Base-by-base conservation (phyloP, 139 green algal species). In the Coccomyxa sp. region DNA sequence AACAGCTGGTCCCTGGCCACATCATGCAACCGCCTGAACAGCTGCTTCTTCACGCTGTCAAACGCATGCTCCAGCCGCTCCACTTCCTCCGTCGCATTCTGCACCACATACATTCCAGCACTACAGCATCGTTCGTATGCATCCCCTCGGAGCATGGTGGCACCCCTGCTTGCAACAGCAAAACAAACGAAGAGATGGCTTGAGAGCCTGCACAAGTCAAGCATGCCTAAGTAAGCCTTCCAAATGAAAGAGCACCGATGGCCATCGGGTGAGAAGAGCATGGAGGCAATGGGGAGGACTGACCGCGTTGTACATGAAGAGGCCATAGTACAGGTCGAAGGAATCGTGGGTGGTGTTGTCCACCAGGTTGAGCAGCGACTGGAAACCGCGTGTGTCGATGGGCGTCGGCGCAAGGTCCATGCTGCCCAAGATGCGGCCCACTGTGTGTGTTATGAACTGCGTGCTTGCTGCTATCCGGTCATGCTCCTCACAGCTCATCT, bases 271-370 rank as follows among this genome's bases (percentile, higher is more conserved):
- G 38, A 51, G 38, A 51, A 51, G 38, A 51, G 38, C 38, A 51
- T 14, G 63, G 18, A 21, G 63, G 63, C 63, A 71, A 28, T 71
- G 38, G 38, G 18, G 71, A 27, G 77, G 21, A 13, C 84, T 28
- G 67, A 91, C 90, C 88, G 92, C 90, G 85, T 99, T 99, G 93
- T 99, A 99, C 93, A 99, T 95, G 89, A 99, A 99, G 21, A 99
- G 94, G 45, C 97, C 97, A 87, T 99, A 99, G 93, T 99, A 99
- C 13, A 99, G 93, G 74, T 99, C 97, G 85, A 99, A 99, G 11
- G 94, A 98, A 90, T 99, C 97, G 77, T 98, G 92, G 45, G 85
- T 88, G 32, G 97, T 99, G 90, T 99, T 98, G 79, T 98, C 91
- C n/a, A 99, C 95, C 79, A 99, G 91, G 76, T 91, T 91, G 0